Base-by-base conservation (phyloP, 2,329 filamentous ascomycete species). In the Colletotrichum neosansevieriae region DNA sequence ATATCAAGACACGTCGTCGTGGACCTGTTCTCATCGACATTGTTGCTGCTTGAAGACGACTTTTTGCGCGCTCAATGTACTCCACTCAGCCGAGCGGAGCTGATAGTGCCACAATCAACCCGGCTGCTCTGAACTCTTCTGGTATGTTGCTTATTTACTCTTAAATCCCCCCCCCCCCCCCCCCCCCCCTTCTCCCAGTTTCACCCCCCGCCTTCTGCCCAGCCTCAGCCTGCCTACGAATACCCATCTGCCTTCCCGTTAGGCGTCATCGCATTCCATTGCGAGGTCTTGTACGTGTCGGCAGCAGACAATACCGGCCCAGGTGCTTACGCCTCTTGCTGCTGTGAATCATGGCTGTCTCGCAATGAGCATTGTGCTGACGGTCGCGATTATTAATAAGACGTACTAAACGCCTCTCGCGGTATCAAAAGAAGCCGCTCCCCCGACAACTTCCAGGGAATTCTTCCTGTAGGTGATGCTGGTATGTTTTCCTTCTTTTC, bases 71-170 rank as follows among this genome's bases (percentile, higher is more conserved):
- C 59, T 64, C 67, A 58, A 85, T 86, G 84, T 87, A 86, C 84
- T 85, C 87, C 79, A 84, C 86, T 80, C 85, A 88, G 81, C 86
- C 90, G 80, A 91, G 91, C 85, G 89, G 89, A 82, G 91, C 92
- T 87, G 91, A 93, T 79, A 91, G 91, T 85, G 92, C 92, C 79
- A 97, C 94, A 78, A 96, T 97, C 86, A 93, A 97, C 86, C 94
- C 94, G 79, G 93, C 93, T 77, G 92, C 92, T 72, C 87, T 97
- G 84, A 94, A 92, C 83, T 91, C 90, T 79, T 84, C 90, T 84
- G 89, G 92, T 95, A 90, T 80, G 83, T 85, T 58, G 54, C 72
- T 73, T 70, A 57, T 73, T 73, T 73, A 71, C 72, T 73, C 64
- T 71, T 72, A 49, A 67, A n/a, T 9, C 32, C 45, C 57, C 53